A percentile compares a stretch with the other conserved stretches of the same genome.
Conservation (phyloP, 176 grass and related monocot genomes). For the Rhynchospora breviuscula region DNA sequence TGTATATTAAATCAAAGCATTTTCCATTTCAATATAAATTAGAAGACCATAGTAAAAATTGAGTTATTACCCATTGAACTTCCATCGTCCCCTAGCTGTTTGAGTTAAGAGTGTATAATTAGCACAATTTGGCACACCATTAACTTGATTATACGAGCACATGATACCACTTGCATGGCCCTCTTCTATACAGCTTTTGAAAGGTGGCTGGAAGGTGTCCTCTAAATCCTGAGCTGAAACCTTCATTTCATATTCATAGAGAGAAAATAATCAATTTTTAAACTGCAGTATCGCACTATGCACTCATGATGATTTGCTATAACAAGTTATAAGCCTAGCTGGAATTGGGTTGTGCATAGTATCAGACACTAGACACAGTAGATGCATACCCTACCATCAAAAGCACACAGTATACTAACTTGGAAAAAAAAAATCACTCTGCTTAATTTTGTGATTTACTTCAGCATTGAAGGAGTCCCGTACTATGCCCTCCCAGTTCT, state of each 20-base stretch:
- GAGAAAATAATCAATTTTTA: not conserved
- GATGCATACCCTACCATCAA: not conserved
- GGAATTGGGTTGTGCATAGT: not conserved
- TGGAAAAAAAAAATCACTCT: not conserved
- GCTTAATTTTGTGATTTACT: conserved; percentile 14
- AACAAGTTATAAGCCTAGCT: not conserved
- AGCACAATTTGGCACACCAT: conserved; percentile 58
- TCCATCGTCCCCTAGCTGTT: conserved; percentile 39
- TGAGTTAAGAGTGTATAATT: conserved; percentile 39
- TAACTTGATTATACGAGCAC: conserved; percentile 68
- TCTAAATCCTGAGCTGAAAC: conserved; percentile 55
- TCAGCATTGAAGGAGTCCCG: conserved; percentile 43
- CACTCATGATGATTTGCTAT: not conserved
- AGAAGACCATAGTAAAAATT: not conserved
- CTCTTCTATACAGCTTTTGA: conserved; percentile 58
- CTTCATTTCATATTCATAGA: not conserved
- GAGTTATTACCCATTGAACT: conserved; percentile 44
- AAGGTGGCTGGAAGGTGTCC: conserved; percentile 69
- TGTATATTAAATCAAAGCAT: not conserved
- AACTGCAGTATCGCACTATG: not conserved
- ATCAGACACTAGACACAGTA: not conserved
- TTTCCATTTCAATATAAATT: conserved; percentile 15
- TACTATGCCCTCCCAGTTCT: conserved; percentile 44
- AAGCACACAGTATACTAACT: not conserved
- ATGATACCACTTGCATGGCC: conserved; percentile 54